Percentiles rank a stretch among this genome's conserved stretches.
phyloP scores from a whole-genome alignment of 768 basidiomycete species.

The Pleurotus eryngii region DNA sequence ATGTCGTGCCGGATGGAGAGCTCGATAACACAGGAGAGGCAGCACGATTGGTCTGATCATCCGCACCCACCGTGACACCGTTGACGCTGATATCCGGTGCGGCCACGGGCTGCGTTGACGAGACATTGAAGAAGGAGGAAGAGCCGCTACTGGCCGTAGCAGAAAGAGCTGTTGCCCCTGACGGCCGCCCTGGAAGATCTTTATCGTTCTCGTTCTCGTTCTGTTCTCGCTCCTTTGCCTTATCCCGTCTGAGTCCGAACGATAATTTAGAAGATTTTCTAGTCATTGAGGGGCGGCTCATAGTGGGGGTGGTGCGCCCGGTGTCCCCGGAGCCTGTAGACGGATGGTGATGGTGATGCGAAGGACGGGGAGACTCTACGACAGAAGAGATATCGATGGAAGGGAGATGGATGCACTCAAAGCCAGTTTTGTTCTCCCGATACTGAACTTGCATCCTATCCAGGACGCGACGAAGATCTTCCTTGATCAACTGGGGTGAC shows the following conservation, averaged over 20 bases:
- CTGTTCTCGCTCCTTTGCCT: conserved; percentile 48
- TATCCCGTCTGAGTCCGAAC: conserved; percentile 59
- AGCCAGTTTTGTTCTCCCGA: conserved; percentile 84
- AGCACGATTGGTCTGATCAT: conserved; percentile 13
- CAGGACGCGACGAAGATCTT: conserved; percentile 82
- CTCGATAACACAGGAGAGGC: conserved; percentile 9
- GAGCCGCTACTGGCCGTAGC: conserved; percentile 74
- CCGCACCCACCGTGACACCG: conserved; percentile 10
- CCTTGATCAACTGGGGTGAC: conserved; percentile 71
- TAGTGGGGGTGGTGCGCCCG: conserved; percentile 26
- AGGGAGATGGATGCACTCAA: conserved; percentile 94
- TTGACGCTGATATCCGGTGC: conserved; percentile 17
- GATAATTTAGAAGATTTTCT: conserved; percentile 80
- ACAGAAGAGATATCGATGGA: conserved; percentile 89
- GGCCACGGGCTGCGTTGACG: conserved; percentile 30
- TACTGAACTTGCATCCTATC: conserved; percentile 96
- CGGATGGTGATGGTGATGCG: conserved; percentile 32
- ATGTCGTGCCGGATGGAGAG: conserved; percentile 35
- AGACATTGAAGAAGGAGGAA: conserved; percentile 84
- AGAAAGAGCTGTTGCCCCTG: conserved; percentile 47
- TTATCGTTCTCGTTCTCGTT: conserved; percentile 32
- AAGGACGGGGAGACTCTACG: conserved; percentile 28
- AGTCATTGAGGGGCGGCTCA: conserved; percentile 50
- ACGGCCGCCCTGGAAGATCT: conserved; percentile 32
- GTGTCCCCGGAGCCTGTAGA: conserved; percentile 54